Percentiles rank a stretch among this genome's conserved stretches.
Evolutionary conservation across 2,329 filamentous ascomycete genomes (phyloP).

Genomic region (Pyricularia pennisetigena): DNA sequence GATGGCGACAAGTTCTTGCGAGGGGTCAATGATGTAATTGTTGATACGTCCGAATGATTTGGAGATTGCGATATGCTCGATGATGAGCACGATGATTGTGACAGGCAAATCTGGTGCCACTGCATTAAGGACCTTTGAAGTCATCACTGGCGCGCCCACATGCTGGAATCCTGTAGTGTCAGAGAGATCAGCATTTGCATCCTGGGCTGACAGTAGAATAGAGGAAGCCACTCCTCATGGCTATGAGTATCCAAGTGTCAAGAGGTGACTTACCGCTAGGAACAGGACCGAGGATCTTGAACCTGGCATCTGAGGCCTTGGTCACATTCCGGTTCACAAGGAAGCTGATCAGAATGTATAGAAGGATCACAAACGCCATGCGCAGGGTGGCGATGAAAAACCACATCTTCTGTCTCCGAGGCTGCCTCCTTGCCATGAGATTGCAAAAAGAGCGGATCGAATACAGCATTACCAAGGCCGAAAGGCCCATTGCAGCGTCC

Average conservation of each 20-base stretch:
- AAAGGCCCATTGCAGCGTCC: constrained; percentile 65
- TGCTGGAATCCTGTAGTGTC: constrained; percentile 59
- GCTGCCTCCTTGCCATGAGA: constrained; percentile 49
- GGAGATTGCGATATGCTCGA: constrained; percentile 94
- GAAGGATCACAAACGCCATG: constrained; percentile 65
- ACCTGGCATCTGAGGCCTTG: constrained; percentile 43
- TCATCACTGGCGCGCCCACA: constrained; percentile 62
- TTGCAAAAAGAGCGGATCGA: constrained; percentile 51
- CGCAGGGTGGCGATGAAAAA: constrained; percentile 68
- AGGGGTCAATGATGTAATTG: constrained; percentile 92
- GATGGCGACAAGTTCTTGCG: constrained; percentile 91
- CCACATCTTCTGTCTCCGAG: constrained; percentile 52
- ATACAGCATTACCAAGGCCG: constrained; percentile 57
- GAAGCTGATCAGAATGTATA: constrained; percentile 86
- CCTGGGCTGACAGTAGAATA: not conserved
- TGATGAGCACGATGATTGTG: constrained; percentile 85
- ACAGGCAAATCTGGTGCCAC: constrained; percentile 70
- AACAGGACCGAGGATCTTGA: constrained; percentile 65
- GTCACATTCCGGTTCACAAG: constrained; percentile 61
- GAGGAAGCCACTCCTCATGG: not conserved
- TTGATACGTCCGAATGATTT: constrained; percentile 95
- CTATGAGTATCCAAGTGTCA: not conserved
- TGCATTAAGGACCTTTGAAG: constrained; percentile 52
- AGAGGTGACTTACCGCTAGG: constrained; percentile 50
- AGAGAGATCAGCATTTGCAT: not conserved